Base-by-base conservation (phyloP, 495 filamentous ascomycete species). In the Schizothecium vesticola region DNA sequence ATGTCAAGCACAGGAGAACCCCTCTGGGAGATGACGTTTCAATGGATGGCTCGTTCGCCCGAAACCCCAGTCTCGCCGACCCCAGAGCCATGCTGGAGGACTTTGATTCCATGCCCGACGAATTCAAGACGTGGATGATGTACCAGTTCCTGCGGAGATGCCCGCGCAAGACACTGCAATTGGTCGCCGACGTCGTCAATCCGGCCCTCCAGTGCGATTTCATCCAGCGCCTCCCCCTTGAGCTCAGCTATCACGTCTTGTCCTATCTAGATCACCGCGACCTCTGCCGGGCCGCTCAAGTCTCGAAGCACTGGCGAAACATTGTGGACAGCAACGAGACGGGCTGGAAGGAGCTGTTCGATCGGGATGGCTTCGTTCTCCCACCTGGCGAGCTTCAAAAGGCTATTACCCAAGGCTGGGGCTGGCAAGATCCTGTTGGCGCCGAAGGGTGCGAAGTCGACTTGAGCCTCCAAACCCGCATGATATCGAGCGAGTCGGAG, bases 181-280 rank as follows among this genome's bases (percentile, higher is more conserved):
- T 97, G 61, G 91, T 99, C 71, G 92, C 96, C 24, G 89, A 92
- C 70, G 89, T 93, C 36, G 94, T 99, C 67, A 97, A 97, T 76
- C 96, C 96, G 7, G 93, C 94, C n/a, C 79, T 99, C 68, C 97
- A 96, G 78, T 96, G 92, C 74, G 94, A 99, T 75, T 96, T 97
- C 73, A 75, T 99, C 67, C 84, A 85, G 55, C 83, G 92, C 67
- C 86, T 99, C 21, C 95, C 95, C 22, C 77, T 89, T 3, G 95
- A 99, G 75, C 86, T 99, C 23, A 92, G 91, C 68, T 82, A 96
- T 19, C 91, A 97, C 69, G 88, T 98, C 69, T 84, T 96, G 31
- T 90, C 91, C 61, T 95, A 93, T 72, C 86, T 99, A 21, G 91
- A 97, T 73, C 84, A 89, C 28, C 88, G 91, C 73, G 94, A 93